Evolutionary conservation across 352 stramenopile species (phyloP).

Genomic region (Globisporangium abappressorium): DNA sequence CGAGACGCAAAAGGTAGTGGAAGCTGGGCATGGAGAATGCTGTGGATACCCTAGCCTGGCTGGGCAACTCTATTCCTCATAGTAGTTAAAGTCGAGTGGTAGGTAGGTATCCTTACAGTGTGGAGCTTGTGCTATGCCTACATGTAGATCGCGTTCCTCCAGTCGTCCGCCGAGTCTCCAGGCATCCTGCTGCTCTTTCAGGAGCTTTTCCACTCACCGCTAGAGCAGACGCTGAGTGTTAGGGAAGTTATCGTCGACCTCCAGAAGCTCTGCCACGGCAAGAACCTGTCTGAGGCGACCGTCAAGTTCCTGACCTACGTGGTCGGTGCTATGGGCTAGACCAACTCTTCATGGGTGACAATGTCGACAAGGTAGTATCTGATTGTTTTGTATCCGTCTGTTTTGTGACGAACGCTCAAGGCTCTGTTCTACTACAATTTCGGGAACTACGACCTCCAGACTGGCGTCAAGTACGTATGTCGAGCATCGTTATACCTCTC

Average conservation of each 20-base stretch:
- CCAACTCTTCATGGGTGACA: not conserved
- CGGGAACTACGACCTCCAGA: not conserved
- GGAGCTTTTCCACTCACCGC: conserved; percentile 17
- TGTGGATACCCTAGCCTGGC: not conserved
- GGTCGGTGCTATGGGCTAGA: not conserved
- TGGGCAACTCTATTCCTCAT: not conserved
- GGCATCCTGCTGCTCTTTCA: conserved; percentile 22
- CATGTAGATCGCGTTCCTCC: conserved; percentile 16
- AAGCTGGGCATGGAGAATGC: not conserved
- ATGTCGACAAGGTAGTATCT: not conserved
- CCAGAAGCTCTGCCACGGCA: not conserved
- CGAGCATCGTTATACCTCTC: not conserved
- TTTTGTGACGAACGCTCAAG: not conserved
- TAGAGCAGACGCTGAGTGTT: not conserved
- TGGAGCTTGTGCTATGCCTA: not conserved
- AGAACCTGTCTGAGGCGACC: not conserved
- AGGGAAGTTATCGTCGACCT: not conserved
- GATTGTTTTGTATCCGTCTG: not conserved
- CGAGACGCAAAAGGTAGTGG: conserved; percentile 14
- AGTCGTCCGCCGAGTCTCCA: conserved; percentile 11
- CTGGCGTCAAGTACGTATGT: not conserved
- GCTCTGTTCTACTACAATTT: conserved; percentile 9
- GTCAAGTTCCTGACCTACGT: conserved; percentile 1
- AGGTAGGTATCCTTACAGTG: not conserved
- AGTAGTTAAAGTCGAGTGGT: not conserved